A percentile compares a stretch with the other conserved stretches of the same genome.
phyloP scores from a whole-genome alignment of 192 early-diverging fungal species.

The Umbelopsis sp. region DNA sequence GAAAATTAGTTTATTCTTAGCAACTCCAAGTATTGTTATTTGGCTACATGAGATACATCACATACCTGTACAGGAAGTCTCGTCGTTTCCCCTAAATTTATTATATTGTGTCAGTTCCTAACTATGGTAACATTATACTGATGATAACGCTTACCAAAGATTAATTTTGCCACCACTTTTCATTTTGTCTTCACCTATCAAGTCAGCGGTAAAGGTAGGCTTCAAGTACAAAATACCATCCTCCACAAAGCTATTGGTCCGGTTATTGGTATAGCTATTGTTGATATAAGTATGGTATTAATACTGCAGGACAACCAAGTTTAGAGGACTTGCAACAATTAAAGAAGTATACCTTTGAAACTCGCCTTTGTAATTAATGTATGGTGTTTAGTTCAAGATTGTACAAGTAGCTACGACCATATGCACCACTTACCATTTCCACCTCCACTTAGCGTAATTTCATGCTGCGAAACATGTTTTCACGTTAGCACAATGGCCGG shows the following conservation, averaged over 20 bases:
- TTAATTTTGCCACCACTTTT: constrained; percentile 39
- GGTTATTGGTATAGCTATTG: constrained; percentile 44
- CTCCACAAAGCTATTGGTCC: constrained; percentile 60
- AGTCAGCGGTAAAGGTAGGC: constrained; percentile 58
- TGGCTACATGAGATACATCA: not conserved
- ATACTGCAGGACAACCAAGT: too few relatives aligned
- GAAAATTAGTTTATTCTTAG: not conserved
- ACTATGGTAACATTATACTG: not conserved
- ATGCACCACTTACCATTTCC: constrained; percentile 27
- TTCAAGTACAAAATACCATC: constrained; percentile 61
- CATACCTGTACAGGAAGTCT: constrained; percentile 27
- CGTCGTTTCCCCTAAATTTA: constrained; percentile 10
- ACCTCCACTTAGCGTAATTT: constrained; percentile 35
- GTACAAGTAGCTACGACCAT: not conserved
- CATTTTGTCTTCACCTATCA: constrained; percentile 47
- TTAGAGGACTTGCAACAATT: too few relatives aligned
- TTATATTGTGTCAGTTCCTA: not conserved
- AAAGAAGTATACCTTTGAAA: not conserved
- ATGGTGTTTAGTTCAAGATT: not conserved
- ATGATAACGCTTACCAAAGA: constrained; percentile 24
- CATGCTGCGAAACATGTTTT: constrained; percentile 23
- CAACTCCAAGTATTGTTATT: not conserved
- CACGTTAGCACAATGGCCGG: too few relatives aligned
- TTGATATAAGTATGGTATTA: not conserved
- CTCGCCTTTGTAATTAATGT: not conserved